Percentiles rank a stretch among this genome's conserved stretches.
Conservation (phyloP, 768 basidiomycete species). For the Trametes sanguinea region DNA sequence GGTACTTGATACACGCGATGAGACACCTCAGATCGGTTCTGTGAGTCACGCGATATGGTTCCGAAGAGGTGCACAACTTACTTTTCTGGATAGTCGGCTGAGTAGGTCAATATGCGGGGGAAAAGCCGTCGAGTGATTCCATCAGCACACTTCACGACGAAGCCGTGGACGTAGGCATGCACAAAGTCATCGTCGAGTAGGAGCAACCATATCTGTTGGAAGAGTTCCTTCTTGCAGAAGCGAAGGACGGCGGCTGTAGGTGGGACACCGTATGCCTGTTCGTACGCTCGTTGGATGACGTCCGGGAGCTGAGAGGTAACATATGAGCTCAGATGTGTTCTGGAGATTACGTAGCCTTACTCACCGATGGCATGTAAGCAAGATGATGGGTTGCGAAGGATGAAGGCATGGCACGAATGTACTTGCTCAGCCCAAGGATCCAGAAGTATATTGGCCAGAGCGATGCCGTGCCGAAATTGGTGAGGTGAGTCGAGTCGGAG, state of each 20-base stretch:
- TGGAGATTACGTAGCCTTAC: background rate
- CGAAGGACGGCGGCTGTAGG: conserved; percentile 28
- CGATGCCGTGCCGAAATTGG: conserved; percentile 28
- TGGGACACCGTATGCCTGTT: conserved; percentile 8
- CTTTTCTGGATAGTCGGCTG: conserved; percentile 42
- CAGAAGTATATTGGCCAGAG: conserved; percentile 43
- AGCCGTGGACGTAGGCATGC: conserved; percentile 31
- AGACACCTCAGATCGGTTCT: conserved; percentile 31
- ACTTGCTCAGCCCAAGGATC: conserved; percentile 32
- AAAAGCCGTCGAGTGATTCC: conserved; percentile 30
- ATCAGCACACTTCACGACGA: conserved; percentile 31
- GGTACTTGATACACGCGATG: conserved; percentile 39
- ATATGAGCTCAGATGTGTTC: conserved; percentile 31
- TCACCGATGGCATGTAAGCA: conserved; percentile 47
- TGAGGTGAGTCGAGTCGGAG: conserved; percentile 32
- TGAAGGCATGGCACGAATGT: conserved; percentile 32
- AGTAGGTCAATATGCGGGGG: conserved; percentile 33
- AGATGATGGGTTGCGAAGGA: conserved; percentile 40
- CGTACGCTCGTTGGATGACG: conserved; percentile 33
- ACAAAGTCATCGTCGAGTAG: conserved; percentile 31
- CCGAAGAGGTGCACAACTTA: conserved; percentile 16
- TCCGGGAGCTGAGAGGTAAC: conserved; percentile 27
- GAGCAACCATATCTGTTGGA: conserved; percentile 34
- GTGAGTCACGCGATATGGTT: background rate
- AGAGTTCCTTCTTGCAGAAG: conserved; percentile 35